Base-by-base conservation (phyloP, 1,284 basidiomycete species). In the Wallemia mellicola region DNA sequence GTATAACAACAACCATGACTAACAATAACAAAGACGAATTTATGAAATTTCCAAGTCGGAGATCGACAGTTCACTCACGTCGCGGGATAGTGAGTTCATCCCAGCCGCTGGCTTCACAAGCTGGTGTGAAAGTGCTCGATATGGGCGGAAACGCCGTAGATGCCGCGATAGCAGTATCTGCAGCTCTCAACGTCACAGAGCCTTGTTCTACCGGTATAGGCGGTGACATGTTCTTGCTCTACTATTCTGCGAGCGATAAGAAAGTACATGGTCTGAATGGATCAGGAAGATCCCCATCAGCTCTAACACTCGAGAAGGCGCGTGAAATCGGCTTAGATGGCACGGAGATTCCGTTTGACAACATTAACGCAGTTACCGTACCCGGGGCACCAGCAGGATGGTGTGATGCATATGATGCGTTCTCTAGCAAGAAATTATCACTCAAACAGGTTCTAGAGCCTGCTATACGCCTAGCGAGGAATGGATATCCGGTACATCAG, bases 301-400 rank as follows among this genome's bases (percentile, higher is more conserved):
- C 81, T 59, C 72, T 95, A 24, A 79, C 76, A 1, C 73, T 95
- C 30, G 82, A 87, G 30, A 76, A 87, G 68, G 71, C 80, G 26
- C 78, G 80, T 24, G 70, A 73, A 57, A 78, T 78, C 38, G 89
- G 91, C 27, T 70, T 91, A 59, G 76, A 71, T 0, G 81, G 82
- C 0, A 66, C 70, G 54, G 73, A 70, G 30, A 68, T 72, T 28
- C 68, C 67, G 15, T 60, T 64, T 15, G 58, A 60, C 25, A 19
- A 54, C 32, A 28, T 92, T 38, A 91, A 92, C 68, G 76, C 81
- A 15, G 89, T 89, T 3, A 96, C 92, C 0, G 88, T 95, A 1
- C 92, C 92, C 62, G 88, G 91, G 57, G 83, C 86, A 22, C 84
- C 89, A 1, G 86, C 87, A 24, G 86, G 86, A 14, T 96, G 91